These are phyloP conservation scores for Phanerochaete sordida DNA, from an alignment of 768 basidiomycete species.

Conservation along the genomic window DNA sequence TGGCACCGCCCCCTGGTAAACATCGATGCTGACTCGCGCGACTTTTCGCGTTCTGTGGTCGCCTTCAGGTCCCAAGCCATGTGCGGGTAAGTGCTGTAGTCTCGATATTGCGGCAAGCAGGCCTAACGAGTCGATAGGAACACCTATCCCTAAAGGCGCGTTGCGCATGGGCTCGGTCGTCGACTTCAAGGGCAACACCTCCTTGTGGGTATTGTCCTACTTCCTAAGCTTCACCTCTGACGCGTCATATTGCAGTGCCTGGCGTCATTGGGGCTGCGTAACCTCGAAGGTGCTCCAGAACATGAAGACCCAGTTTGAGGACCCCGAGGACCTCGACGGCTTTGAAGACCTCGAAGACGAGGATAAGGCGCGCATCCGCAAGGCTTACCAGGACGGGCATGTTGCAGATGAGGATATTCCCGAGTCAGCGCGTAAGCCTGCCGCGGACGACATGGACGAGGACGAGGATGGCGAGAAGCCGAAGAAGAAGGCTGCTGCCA, in stretches of 20 bases:
- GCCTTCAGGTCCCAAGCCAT: constrained; percentile 69
- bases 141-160: constrained; percentile 64
- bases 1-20: background rate
- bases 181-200: constrained; percentile 66
- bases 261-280: constrained; percentile 92
- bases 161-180: constrained; percentile 74
- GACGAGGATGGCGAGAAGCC: constrained; percentile 40
- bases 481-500: constrained; percentile 22
- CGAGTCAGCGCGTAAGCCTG: constrained; percentile 60
- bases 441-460: constrained; percentile 35
- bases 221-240: background rate
- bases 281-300: constrained; percentile 68
- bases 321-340: constrained; percentile 75
- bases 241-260: constrained; percentile 41
- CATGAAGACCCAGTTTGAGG: constrained; percentile 57
- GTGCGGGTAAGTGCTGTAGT: constrained; percentile 44
- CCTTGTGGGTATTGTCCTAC: constrained; percentile 46
- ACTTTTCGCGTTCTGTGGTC: constrained; percentile 25
- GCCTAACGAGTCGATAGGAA: constrained; percentile 45
- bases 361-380: constrained; percentile 67
- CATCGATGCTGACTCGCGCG: constrained; percentile 20
- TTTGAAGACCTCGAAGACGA: constrained; percentile 68
- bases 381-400: constrained; percentile 73
- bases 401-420: constrained; percentile 87
- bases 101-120: constrained; percentile 5